phyloP scores from a whole-genome alignment of 1,139 yeast species.

The Arxiozyma heterogenica region DNA sequence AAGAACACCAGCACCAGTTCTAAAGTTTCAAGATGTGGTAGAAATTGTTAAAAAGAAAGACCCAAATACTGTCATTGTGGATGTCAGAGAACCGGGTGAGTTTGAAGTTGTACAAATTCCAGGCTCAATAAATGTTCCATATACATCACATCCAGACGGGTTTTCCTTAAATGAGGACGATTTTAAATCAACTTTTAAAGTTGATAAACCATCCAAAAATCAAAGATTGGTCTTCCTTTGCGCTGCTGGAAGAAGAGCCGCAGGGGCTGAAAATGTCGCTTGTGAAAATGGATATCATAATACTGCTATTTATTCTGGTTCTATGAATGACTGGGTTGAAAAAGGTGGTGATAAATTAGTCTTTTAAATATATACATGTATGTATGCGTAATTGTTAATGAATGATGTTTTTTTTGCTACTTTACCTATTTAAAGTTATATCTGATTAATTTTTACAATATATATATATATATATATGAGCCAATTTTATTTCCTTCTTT shows the following conservation, averaged over 20 bases:
- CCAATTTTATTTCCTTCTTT: too few relatives aligned
- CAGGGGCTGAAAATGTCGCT: conserved; percentile 85
- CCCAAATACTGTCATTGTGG: conserved; percentile 51
- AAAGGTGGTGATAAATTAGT: conserved; percentile 23
- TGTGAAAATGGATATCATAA: conserved; percentile 74
- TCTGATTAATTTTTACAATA: neutral
- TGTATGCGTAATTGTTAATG: neutral
- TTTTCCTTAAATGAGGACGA: conserved; percentile 66
- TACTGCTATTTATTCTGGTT: conserved; percentile 70
- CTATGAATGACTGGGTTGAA: conserved; percentile 77
- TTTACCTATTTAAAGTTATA: neutral
- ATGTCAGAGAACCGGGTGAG: conserved; percentile 89
- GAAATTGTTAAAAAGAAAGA: conserved; percentile 37
- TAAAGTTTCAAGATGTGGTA: conserved; percentile 49
- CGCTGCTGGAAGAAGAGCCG: conserved; percentile 84
- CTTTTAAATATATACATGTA: conserved; percentile 6
- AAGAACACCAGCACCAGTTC: conserved; percentile 7
- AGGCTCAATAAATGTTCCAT: conserved; percentile 81
- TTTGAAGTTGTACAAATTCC: conserved; percentile 55
- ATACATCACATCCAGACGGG: conserved; percentile 86
- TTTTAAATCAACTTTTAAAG: conserved; percentile 70
- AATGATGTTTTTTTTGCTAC: too few relatives aligned
- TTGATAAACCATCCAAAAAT: conserved; percentile 61
- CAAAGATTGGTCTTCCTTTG: conserved; percentile 81
- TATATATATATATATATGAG: too few relatives aligned